Evolutionary conservation across 352 stramenopile species (phyloP), one percentile per base, ranked within the genome.

Genomic region (Phytopythium delawarense): DNA sequence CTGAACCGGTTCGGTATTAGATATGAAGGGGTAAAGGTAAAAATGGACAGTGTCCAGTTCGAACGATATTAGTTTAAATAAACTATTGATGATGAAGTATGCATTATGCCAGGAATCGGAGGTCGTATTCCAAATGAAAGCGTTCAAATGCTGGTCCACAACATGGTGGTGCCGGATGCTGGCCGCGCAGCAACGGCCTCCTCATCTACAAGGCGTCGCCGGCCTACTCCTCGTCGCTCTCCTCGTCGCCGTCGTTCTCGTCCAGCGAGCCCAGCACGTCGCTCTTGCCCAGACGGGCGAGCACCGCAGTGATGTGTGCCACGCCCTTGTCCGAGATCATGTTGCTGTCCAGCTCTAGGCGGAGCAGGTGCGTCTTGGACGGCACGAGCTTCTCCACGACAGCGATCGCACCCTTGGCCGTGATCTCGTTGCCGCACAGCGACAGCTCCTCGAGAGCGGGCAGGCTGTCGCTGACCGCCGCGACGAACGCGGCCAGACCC

Each of bases 161-260:
- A 28, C 28, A 32, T 32, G 28, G 28, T 32, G 28, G 2, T 32
- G 28, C 28, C 28, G 2, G 28, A 7, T 32, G 28, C 35, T 40
- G 35, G 8, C 35, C 3, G 9, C 35, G 7, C 12, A 32, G 35
- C 35, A 15, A 2, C 2, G 8, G 35, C 35, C 12, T 15, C 16
- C 12, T 42, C 12, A 7, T 56, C 49, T 40, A 57, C 44, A 53
- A 13, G 3, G n/a, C 15, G 20, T 3, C 16, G 7, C 3, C 35
- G 35, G 1, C 23, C 58, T 69, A 68, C 53, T 66, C 63, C 42
- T 73, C 62, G 59, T 85, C 74, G 66, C 75, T 84, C 57, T 90
- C 84, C 23, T 87, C 78, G 53, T 92, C 84, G 37, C 81, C 80
- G 57, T 90, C 84, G 67, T 96, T 96, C 50, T 96, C 87, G 55